Evolutionary conservation across 257 asterid genomes (phyloP).

Genomic region (Jacaranda mimosifolia): DNA sequence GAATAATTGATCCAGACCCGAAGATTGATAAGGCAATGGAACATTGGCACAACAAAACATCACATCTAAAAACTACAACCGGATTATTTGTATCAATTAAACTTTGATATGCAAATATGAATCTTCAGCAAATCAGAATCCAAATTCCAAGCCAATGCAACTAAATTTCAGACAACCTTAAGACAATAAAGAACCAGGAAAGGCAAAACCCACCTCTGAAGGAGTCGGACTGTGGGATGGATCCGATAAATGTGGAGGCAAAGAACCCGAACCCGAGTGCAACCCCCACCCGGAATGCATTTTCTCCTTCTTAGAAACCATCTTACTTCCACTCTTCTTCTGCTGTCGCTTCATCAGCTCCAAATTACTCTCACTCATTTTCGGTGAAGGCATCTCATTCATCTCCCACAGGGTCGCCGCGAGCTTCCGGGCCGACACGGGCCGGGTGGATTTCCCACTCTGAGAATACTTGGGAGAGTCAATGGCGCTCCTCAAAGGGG

Average conservation of each 20-base stretch:
- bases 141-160: constrained; percentile 1
- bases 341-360: constrained; percentile 46
- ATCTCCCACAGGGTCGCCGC: constrained; percentile 97
- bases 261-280: constrained; percentile 54
- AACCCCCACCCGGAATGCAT: constrained; percentile 46
- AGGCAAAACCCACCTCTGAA: constrained; percentile 59
- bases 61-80: no score
- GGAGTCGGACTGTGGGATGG: constrained; percentile 81
- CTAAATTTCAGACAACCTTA: not conserved
- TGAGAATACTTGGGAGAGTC: constrained; percentile 73
- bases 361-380: constrained; percentile 50
- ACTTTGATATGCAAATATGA: not conserved
- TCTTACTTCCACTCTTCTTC: constrained; percentile 44
- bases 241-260: constrained; percentile 82
- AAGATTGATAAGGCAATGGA: no score
- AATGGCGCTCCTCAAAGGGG: constrained; percentile 56
- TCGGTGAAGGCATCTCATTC: constrained; percentile 84
- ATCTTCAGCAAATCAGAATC: constrained; percentile 1
- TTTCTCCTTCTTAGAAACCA: constrained; percentile 54
- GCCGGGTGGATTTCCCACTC: constrained; percentile 68
- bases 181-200: not conserved
- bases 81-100: not conserved
- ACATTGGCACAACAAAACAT: no score
- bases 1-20: no score
- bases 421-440: constrained; percentile 85